These are phyloP conservation scores for Alternaria novae-zelandiae DNA, from an alignment of 2,329 filamentous ascomycete genomes.

Conservation along the genomic window DNA sequence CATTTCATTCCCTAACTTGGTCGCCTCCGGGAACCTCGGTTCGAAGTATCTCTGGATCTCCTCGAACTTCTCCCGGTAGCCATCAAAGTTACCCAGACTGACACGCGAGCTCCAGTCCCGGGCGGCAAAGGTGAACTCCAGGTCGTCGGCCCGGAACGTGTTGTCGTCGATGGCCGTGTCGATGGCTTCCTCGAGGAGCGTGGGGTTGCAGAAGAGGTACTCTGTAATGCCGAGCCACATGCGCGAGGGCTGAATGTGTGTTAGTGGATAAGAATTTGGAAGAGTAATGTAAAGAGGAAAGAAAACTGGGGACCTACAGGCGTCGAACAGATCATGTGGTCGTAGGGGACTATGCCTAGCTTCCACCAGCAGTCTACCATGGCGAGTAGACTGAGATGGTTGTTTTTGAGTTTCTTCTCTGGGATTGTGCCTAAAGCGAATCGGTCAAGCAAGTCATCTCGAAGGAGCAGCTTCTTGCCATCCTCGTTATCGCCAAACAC, in stretches of 20 bases:
- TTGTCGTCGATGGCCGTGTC: conserved; percentile 86
- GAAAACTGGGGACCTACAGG: conserved; percentile 60
- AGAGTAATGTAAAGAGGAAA: neutral
- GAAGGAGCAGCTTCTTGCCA: conserved; percentile 72
- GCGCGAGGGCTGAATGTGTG: conserved; percentile 72
- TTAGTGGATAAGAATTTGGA: neutral
- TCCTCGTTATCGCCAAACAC: conserved; percentile 65
- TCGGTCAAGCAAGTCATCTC: conserved; percentile 82
- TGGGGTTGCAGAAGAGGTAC: conserved; percentile 85
- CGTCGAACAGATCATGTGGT: conserved; percentile 99
- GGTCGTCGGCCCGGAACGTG: conserved; percentile 90
- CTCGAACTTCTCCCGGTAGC: conserved; percentile 89
- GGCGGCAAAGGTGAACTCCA: conserved; percentile 97
- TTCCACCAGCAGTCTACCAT: conserved; percentile 99
- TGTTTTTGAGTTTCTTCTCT: conserved; percentile 78
- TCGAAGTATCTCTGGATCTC: conserved; percentile 91
- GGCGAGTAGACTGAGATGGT: conserved; percentile 88
- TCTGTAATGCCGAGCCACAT: conserved; percentile 98
- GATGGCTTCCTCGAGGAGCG: conserved; percentile 82
- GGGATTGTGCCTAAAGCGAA: conserved; percentile 81
- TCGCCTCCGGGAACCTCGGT: conserved; percentile 86
- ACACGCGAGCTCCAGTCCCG: conserved; percentile 96
- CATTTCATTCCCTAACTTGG: conserved; percentile 91
- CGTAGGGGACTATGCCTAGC: conserved; percentile 91
- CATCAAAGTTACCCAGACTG: conserved; percentile 87